Conservation (phyloP, 345 rosid genomes). For the Geranium brycei region DNA sequence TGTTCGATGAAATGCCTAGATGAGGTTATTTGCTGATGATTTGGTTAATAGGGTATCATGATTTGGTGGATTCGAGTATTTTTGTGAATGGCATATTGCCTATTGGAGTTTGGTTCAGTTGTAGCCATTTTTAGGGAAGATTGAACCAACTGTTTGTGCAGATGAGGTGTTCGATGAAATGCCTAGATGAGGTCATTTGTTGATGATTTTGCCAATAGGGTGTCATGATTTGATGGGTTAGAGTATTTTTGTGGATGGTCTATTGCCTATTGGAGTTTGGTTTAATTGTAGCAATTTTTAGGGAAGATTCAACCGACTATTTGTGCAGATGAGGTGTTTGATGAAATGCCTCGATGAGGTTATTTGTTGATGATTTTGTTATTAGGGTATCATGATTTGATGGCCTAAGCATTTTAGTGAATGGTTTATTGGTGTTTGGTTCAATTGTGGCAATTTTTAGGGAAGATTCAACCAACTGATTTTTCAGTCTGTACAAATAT, state of each 20-base stretch:
- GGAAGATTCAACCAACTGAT: not conserved
- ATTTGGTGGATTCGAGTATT: not conserved
- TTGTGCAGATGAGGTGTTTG: not conserved
- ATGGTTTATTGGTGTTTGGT: too few relatives aligned
- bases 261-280: too few relatives aligned
- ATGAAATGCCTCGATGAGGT: not conserved
- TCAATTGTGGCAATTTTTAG: too few relatives aligned
- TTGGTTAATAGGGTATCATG: not conserved
- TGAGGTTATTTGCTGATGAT: not conserved
- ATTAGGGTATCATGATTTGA: not conserved
- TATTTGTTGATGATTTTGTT: not conserved
- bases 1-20: not conserved
- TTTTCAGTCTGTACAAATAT: not conserved
- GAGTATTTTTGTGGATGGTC: not conserved
- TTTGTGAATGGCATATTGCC: too few relatives aligned
- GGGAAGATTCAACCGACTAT: not conserved
- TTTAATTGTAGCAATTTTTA: too few relatives aligned
- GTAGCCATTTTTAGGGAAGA: too few relatives aligned
- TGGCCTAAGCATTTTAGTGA: not conserved
- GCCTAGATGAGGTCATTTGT: not conserved
- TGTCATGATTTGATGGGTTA: not conserved
- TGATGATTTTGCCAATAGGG: too few relatives aligned
- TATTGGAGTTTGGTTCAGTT: too few relatives aligned
- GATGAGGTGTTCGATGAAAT: not conserved
- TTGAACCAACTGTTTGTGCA: not conserved